Base-by-base conservation (phyloP, 2,329 filamentous ascomycete species). In the Cytospora leucostoma region DNA sequence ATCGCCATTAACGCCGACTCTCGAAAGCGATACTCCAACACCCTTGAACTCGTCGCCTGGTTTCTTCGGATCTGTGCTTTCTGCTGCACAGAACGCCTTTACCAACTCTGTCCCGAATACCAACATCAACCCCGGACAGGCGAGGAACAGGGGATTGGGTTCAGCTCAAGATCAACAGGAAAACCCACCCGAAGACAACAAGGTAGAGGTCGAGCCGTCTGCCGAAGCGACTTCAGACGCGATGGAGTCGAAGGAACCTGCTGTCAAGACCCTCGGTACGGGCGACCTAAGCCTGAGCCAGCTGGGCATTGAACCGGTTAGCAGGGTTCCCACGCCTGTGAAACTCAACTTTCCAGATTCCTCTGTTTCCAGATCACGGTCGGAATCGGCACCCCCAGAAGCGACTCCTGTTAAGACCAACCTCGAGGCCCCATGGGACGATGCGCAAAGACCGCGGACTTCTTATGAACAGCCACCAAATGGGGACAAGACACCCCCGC, bases 11-110 rank as follows among this genome's bases (percentile, higher is more conserved):
- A 91, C 93, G 3, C 91, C 93, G 8, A 90, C 88, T 0, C 81
- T 86, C 44, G 93, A 97, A 74, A 82, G 77, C 74, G 88, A 88
- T 70, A 71, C 75, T 4, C 75, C 66, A 66, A 77, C 66, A 58
- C 80, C 68, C 70, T 75, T 62, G 81, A 84, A 69, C 71, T 86
- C 84, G 35, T 82, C 85, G 61, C 80, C 84, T 44, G 88, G 93
- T 1, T 98, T 99, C 79, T 98, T 99, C 77, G 96, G 92, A 5
- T 93, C 91, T 33, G 91, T 99, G 72, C 87, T 99, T 67, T 94
- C 92, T 49, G 94, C 90, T 53, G 95, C 95, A 19, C 94, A 98
- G 75, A 97, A 90, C 82, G 94, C 94, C 19, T 75, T 93, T 5
- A 92, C 84, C 69, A 91, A 84, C 67, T 92, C 88, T 55, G 88